Percentiles rank a stretch among this genome's conserved stretches.
Evolutionary conservation across 225 moss, liverwort and hornwort species (phyloP).

Genomic region (Neckera pumila): DNA sequence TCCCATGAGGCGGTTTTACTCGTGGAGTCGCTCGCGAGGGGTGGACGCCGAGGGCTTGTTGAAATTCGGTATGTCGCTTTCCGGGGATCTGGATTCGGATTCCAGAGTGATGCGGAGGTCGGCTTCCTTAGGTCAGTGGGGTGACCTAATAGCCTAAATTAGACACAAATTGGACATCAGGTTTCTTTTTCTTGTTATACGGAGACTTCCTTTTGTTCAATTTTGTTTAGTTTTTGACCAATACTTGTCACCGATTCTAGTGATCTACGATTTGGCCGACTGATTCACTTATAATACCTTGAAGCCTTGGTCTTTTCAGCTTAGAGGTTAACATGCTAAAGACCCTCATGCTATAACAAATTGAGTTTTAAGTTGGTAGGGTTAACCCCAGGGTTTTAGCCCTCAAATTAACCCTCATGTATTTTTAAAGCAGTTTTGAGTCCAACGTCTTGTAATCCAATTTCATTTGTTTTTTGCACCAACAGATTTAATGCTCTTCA

Average conservation of each 20-base stretch:
- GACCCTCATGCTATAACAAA: background rate
- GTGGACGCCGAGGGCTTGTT: background rate
- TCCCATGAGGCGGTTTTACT: conserved; percentile 17
- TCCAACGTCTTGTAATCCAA: background rate
- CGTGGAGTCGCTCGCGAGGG: conserved; percentile 3
- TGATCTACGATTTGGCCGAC: background rate
- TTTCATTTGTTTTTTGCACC: background rate
- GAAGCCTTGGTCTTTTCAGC: background rate
- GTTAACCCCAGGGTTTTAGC: background rate
- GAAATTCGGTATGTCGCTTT: background rate
- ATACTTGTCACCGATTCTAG: background rate
- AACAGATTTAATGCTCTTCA: background rate
- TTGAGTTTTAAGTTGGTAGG: background rate
- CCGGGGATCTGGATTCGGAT: conserved; percentile 3
- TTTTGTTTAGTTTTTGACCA: background rate
- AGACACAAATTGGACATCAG: background rate
- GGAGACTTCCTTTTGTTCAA: background rate
- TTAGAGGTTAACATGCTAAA: background rate
- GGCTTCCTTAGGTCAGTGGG: conserved; percentile 7
- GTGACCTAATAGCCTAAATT: background rate
- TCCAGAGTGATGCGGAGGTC: background rate
- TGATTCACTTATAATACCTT: background rate
- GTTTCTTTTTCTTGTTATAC: background rate
- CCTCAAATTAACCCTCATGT: background rate
- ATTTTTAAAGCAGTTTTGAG: background rate